Percentiles rank a stretch among this genome's conserved stretches.
Evolutionary conservation across 495 filamentous ascomycete genomes (phyloP).

Genomic region (Choiromyces venosus): DNA sequence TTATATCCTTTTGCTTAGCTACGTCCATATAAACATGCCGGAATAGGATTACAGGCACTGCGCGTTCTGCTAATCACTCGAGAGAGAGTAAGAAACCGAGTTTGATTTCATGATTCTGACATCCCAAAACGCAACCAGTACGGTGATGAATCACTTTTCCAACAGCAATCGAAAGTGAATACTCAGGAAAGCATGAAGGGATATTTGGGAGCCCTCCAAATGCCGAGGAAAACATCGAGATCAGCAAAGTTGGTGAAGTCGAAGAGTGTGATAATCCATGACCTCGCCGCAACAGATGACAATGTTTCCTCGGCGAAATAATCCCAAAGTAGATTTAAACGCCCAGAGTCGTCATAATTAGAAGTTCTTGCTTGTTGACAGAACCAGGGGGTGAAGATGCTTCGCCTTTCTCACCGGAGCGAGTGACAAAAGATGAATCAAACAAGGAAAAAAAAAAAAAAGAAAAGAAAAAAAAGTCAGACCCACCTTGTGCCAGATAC

Average conservation of each 20-base stretch:
- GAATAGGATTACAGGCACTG: not conserved
- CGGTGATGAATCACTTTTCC: not conserved
- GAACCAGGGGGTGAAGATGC: not conserved
- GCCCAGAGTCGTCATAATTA: not conserved
- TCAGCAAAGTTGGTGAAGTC: not conserved
- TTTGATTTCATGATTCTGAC: not conserved
- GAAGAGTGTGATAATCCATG: not conserved
- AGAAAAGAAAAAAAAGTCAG: not conserved
- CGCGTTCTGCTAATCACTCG: not conserved
- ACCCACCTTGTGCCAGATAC: not conserved
- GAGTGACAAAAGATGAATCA: not conserved
- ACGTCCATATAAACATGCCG: not conserved
- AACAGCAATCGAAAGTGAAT: not conserved
- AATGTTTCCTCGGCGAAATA: too few relatives aligned
- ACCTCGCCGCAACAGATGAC: not conserved
- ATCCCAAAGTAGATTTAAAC: not conserved
- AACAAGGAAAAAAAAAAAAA: not conserved
- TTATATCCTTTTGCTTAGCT: not conserved
- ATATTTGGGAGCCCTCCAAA: not conserved
- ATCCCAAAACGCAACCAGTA: not conserved
- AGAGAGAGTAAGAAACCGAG: not conserved
- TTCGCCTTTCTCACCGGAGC: not conserved
- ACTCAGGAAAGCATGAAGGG: not conserved
- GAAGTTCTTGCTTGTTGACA: not conserved
- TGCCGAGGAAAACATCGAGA: not conserved